A percentile compares a stretch with the other conserved stretches of the same genome.
Evolutionary conservation across 768 basidiomycete species (phyloP).

Genomic region (Tylopilus plumbeoviolaceoides): DNA sequence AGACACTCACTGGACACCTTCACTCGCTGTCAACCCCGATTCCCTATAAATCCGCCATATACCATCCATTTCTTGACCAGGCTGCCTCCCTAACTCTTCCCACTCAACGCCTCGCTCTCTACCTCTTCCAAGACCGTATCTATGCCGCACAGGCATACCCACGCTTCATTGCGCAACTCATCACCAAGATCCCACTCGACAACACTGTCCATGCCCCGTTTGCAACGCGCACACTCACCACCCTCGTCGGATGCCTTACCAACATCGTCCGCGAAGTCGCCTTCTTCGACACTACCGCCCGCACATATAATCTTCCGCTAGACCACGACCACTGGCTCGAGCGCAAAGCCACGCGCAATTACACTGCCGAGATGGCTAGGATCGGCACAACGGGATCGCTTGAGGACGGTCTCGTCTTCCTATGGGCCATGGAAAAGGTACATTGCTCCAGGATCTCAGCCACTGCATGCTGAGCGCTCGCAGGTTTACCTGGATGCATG

Average conservation of each 20-base stretch:
- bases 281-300: constrained; percentile 57
- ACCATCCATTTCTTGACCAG: constrained; percentile 55
- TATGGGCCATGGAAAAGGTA: constrained; percentile 82
- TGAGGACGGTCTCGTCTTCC: constrained; percentile 63
- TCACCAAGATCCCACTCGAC: constrained; percentile 51
- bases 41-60: constrained; percentile 45
- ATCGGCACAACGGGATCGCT: constrained; percentile 42
- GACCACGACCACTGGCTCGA: constrained; percentile 39
- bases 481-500: constrained; percentile 72
- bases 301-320: constrained; percentile 42
- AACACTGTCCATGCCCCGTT: constrained; percentile 3
- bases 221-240: constrained; percentile 36
- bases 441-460: not conserved
- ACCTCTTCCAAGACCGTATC: constrained; percentile 69
- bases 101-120: constrained; percentile 47
- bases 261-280: constrained; percentile 55
- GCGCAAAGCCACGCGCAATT: constrained; percentile 60
- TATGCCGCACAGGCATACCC: constrained; percentile 76
- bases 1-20: constrained; percentile 31
- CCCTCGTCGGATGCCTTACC: constrained; percentile 49
- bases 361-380: constrained; percentile 68
- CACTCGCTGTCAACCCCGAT: constrained; percentile 31
- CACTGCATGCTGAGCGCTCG: not conserved
- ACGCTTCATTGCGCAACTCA: constrained; percentile 62
- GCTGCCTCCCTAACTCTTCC: constrained; percentile 53